A percentile compares a stretch with the other conserved stretches of the same genome.
phyloP scores from a whole-genome alignment of 2,329 filamentous ascomycete species.

The Nothophaeocryptopus gaeumannii region DNA sequence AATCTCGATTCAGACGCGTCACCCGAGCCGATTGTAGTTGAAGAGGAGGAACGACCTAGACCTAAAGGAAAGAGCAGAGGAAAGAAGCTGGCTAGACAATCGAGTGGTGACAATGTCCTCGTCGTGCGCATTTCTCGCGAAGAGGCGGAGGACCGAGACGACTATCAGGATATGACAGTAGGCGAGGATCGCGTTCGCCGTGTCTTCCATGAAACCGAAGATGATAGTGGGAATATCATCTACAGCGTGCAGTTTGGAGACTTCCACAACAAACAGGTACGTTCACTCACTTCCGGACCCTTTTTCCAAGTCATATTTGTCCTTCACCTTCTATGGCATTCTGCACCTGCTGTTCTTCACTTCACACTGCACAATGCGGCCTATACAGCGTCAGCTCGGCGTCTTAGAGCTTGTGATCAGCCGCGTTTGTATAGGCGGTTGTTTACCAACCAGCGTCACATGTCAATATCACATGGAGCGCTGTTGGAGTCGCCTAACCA shows the following conservation, averaged over 20 bases:
- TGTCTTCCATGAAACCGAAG: constrained; percentile 40
- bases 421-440: too few species aligned
- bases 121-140: constrained; percentile 17
- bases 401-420: too few species aligned
- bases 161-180: constrained; percentile 29
- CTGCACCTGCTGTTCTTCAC: too few species aligned
- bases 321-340: too few species aligned
- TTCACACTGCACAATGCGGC: too few species aligned
- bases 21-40: constrained; percentile 5
- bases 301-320: neutral
- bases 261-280: constrained; percentile 41
- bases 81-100: neutral
- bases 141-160: constrained; percentile 18
- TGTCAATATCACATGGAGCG: too few species aligned
- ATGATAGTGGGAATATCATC: constrained; percentile 31
- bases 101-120: neutral
- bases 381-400: too few species aligned
- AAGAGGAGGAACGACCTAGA: constrained; percentile 8
- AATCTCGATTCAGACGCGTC: constrained; percentile 12
- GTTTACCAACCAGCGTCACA: too few species aligned
- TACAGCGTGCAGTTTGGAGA: constrained; percentile 46
- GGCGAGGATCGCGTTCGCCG: constrained; percentile 35
- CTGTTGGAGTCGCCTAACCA: too few species aligned
- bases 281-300: constrained; percentile 23
- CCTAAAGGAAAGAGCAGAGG: constrained; percentile 3